A percentile compares a stretch with the other conserved stretches of the same genome.
These are phyloP conservation scores for Saccharomycopsis capsularis DNA, from an alignment of 805 yeast genomes.

Conservation along the genomic window DNA sequence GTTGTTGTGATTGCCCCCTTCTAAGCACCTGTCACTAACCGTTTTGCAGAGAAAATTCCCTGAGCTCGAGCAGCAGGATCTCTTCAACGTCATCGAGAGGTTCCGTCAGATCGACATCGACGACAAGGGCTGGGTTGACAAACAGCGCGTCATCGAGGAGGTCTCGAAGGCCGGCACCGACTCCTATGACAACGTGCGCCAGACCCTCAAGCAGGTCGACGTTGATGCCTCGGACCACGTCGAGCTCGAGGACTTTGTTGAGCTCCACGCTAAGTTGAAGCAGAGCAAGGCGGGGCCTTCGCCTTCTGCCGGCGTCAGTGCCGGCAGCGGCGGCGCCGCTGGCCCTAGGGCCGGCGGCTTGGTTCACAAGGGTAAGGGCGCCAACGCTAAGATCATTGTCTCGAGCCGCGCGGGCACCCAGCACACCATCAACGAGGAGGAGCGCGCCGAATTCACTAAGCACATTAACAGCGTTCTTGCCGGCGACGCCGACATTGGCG, in stretches of 20 bases:
- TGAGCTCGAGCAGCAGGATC: constrained; percentile 73
- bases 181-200: constrained; percentile 87
- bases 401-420: constrained; percentile 84
- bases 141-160: constrained; percentile 80
- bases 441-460: constrained; percentile 89
- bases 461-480: constrained; percentile 89
- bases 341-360: constrained; percentile 30
- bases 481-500: constrained; percentile 82
- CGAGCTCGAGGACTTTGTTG: constrained; percentile 91
- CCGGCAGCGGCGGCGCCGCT: constrained; percentile 25
- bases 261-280: constrained; percentile 72
- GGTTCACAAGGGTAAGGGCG: constrained; percentile 46
- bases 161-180: constrained; percentile 74
- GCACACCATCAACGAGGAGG: constrained; percentile 96
- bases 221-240: constrained; percentile 97
- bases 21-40: too few relatives aligned
- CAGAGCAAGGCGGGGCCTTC: constrained; percentile 33
- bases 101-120: constrained; percentile 82
- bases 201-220: constrained; percentile 80
- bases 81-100: constrained; percentile 77
- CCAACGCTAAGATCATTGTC: constrained; percentile 71
- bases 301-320: constrained; percentile 23
- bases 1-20: not conserved
- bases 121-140: constrained; percentile 92
- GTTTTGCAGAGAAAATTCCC: constrained; percentile 70